A percentile compares a stretch with the other conserved stretches of the same genome.
phyloP scores from a whole-genome alignment of 129 eudicot genomes.

The Flaveria ramosissima region DNA sequence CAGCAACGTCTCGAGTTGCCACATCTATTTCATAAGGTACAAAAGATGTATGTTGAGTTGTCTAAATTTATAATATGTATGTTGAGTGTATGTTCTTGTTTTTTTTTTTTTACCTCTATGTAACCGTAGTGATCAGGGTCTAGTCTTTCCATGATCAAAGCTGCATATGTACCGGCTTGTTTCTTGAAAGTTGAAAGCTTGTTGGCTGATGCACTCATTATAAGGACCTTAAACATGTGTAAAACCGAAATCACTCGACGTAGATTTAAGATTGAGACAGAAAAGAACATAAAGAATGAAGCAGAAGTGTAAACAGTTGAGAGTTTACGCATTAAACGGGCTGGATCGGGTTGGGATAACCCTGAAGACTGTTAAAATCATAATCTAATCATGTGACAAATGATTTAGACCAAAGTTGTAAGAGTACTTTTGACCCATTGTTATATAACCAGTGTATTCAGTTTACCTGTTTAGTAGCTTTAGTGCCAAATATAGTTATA shows the following conservation, averaged over 20 bases:
- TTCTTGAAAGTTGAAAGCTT: conserved; percentile 74
- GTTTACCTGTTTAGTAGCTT: not conserved
- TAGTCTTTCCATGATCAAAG: conserved; percentile 91
- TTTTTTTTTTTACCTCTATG: conserved; percentile 64
- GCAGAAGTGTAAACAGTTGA: too few species aligned
- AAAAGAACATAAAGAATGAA: not conserved
- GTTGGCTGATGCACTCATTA: conserved; percentile 97
- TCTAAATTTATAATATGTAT: not conserved
- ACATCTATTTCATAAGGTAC: conserved; percentile 56
- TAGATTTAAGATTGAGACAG: not conserved
- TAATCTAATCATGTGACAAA: conserved; percentile 1
- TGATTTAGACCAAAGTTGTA: not conserved
- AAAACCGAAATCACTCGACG: conserved; percentile 21
- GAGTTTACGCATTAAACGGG: not conserved
- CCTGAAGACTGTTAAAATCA: not conserved
- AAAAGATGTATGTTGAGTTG: not conserved
- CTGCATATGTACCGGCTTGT: conserved; percentile 81
- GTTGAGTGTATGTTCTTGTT: not conserved
- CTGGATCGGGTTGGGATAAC: not conserved
- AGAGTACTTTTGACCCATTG: not conserved
- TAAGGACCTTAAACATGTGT: conserved; percentile 57
- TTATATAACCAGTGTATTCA: not conserved
- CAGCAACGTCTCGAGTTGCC: conserved; percentile 95
- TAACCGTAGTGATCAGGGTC: conserved; percentile 88
- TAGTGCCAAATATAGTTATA: not conserved